Percentiles rank a stretch among this genome's conserved stretches.
phyloP scores from a whole-genome alignment of 495 filamentous ascomycete species.

The Trichoderma virens region DNA sequence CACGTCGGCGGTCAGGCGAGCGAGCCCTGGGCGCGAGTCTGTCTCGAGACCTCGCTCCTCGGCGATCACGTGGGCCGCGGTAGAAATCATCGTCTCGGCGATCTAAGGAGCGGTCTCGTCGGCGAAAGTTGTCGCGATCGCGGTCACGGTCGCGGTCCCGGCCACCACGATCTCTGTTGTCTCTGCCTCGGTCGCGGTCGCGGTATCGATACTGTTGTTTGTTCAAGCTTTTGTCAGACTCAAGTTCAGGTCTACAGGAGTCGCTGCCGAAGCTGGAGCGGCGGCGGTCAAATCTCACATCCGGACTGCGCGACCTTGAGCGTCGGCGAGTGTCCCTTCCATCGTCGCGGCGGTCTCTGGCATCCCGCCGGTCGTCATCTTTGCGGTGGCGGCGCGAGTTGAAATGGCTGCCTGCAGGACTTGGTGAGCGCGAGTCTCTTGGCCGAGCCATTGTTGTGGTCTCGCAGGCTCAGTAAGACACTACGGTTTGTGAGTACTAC shows the following conservation, averaged over 20 bases:
- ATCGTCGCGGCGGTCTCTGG: constrained; percentile 47
- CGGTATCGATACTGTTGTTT: constrained; percentile 45
- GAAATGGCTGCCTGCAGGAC: constrained; percentile 83
- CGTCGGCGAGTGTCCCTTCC: constrained; percentile 53
- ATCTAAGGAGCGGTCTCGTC: constrained; percentile 68
- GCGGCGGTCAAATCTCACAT: constrained; percentile 44
- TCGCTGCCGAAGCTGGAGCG: constrained; percentile 5
- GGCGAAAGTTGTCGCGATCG: constrained; percentile 53
- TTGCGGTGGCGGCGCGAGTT: constrained; percentile 64
- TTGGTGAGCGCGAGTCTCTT: constrained; percentile 91
- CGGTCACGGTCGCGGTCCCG: constrained; percentile 51
- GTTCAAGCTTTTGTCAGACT: constrained; percentile 10
- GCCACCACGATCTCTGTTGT: constrained; percentile 14
- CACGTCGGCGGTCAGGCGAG: constrained; percentile 43
- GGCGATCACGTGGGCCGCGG: constrained; percentile 42
- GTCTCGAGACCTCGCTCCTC: constrained; percentile 39
- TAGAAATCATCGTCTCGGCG: constrained; percentile 65
- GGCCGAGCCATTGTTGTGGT: constrained; percentile 63
- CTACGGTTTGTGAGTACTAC: constrained; percentile 9
- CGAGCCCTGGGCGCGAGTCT: constrained; percentile 52
- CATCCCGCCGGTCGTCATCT: constrained; percentile 68
- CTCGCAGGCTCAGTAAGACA: constrained; percentile 10
- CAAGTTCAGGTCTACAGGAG: constrained; percentile 24
- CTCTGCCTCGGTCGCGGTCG: constrained; percentile 31
- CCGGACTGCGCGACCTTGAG: constrained; percentile 60